Base-by-base conservation (phyloP, 805 yeast genomes). In the Lipomyces mesembrius region DNA sequence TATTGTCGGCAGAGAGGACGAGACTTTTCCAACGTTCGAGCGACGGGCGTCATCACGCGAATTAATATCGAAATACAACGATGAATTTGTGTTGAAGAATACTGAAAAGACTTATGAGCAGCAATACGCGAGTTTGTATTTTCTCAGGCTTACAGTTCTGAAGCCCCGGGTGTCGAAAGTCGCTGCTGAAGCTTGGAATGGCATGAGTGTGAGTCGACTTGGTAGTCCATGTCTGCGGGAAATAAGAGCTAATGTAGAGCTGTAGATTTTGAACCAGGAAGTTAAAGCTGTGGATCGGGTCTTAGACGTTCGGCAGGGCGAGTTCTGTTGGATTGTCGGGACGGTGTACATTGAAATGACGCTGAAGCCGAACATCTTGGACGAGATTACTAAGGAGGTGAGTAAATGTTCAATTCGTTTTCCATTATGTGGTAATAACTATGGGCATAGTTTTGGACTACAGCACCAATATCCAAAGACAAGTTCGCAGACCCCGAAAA, bases 271-370 rank as follows among this genome's bases (percentile, higher is more conserved):
- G 49, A 74, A 69, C 29, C 85, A 74, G 74, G 79, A 79, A 53
- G 84, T 78, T 69, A 81, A 77, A 71, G 81, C 74, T 69, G 80
- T 76, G 59, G 79, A 77, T 73, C 86, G 81, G 76, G 84, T 87
- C 1, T 78, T 92, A 66, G 96, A 91, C 72, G 85, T 91, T 8
- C 78, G 80, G 11, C 82, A 84, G 39, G 85, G 87, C 65, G 82
- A 84, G 66, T 83, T 89, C 22, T 84, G 91, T 69, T 95, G 94
- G 94, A 87, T 92, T 12, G 82, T 89, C 32, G 99, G 99, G 2
- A 91, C 98, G 0, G 83, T 93, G 0, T 92, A 89, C 74, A 84
- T 91, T 73, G 97, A 93, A 68, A 83, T 91, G 88, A 87, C 87
- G 74, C 86, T 86, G 74, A 95, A 95, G 75, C 92, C 97, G 3